Conservation (phyloP, 139 green algal species). For the Pseudopediastrum boryanum region DNA sequence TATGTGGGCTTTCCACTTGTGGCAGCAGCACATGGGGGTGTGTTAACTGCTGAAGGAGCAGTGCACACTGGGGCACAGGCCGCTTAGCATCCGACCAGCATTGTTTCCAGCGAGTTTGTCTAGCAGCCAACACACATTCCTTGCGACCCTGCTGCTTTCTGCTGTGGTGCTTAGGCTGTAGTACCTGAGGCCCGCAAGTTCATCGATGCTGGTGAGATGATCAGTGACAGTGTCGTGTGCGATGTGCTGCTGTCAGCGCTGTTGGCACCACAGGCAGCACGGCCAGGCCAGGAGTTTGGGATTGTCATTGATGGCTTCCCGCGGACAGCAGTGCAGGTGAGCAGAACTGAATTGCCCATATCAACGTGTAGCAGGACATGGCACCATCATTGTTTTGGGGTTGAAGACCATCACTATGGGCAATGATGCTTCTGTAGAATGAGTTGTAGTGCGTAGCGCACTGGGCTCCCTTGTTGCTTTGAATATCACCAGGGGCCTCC, state of each 20-base stretch:
- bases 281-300: neutral
- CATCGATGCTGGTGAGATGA: conserved; percentile 40
- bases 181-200: conserved; percentile 21
- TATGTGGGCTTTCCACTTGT: no score
- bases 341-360: neutral
- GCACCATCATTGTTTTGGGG: neutral
- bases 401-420: neutral
- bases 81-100: no score
- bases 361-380: neutral
- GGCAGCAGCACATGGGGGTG: no score
- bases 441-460: no score
- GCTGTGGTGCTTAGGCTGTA: no score
- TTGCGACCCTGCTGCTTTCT: no score
- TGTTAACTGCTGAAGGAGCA: no score
- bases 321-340: conserved; percentile 35
- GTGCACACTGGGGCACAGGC: no score
- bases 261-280: neutral
- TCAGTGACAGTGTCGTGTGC: conserved; percentile 25
- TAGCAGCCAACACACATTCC: no score
- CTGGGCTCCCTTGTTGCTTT: no score
- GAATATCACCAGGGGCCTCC: no score
- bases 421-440: neutral
- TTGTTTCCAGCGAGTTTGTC: no score
- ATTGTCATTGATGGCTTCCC: conserved; percentile 35
- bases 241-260: conserved; percentile 35